Evolutionary conservation across 306 rosid genomes (phyloP).

Genomic region (Neltuma alba): DNA sequence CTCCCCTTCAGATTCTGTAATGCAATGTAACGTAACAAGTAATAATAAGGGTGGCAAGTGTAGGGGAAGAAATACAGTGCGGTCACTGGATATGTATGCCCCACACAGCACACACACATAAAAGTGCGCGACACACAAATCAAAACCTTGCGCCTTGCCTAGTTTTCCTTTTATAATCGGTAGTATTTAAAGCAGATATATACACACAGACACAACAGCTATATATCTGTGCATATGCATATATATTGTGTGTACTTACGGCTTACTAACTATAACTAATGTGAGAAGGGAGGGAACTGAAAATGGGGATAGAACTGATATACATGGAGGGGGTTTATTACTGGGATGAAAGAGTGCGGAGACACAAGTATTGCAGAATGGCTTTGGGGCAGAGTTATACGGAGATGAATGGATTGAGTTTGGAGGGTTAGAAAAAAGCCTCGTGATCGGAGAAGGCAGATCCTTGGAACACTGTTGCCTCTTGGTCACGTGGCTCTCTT

Average conservation of each 20-base stretch:
- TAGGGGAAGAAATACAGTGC: too few species aligned
- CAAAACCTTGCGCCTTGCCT: neutral
- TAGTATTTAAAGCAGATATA: neutral
- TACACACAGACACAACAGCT: too few species aligned
- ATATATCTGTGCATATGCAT: too few species aligned
- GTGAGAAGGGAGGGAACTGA: too few species aligned
- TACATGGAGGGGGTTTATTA: neutral
- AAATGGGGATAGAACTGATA: neutral
- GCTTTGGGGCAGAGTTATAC: neutral
- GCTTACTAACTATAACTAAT: neutral
- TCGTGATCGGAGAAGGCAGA: constrained; percentile 99
- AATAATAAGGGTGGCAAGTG: neutral
- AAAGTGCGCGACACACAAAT: constrained; percentile 7
- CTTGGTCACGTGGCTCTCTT: constrained; percentile 89
- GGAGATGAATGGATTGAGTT: constrained; percentile 39
- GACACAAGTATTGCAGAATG: neutral
- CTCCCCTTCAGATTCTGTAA: neutral
- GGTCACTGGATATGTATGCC: neutral
- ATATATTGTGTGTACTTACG: neutral
- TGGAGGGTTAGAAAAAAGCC: constrained; percentile 48
- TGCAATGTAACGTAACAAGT: neutral
- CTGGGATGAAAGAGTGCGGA: neutral
- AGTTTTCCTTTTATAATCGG: neutral
- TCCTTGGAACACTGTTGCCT: constrained; percentile 93
- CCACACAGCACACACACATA: neutral